These are phyloP conservation scores for Didymella keratinophila DNA, from an alignment of 2,329 filamentous ascomycete genomes.

Conservation along the genomic window DNA sequence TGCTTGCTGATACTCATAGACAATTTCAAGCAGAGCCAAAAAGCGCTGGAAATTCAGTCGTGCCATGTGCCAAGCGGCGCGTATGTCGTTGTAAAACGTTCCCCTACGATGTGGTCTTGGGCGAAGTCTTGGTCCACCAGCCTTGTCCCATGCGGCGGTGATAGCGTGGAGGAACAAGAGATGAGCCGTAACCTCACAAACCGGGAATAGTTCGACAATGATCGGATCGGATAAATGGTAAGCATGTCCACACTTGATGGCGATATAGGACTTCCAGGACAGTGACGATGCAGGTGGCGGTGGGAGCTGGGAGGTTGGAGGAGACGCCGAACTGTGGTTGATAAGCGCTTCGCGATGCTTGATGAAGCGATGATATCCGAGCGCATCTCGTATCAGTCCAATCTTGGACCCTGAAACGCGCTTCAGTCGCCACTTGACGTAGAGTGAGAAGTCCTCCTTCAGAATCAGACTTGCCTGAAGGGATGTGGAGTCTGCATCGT, in stretches of 20 bases:
- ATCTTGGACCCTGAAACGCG: neutral
- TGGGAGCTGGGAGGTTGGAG: neutral
- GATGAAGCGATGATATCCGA: conserved; percentile 5
- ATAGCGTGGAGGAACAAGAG: conserved; percentile 3
- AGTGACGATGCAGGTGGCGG: neutral
- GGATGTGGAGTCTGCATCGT: neutral
- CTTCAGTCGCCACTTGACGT: conserved; percentile 6
- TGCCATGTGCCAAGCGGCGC: neutral
- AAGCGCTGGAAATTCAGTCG: neutral
- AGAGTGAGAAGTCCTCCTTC: conserved; percentile 9
- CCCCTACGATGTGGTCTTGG: neutral
- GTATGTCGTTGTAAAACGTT: neutral
- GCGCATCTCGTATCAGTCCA: conserved; percentile 2
- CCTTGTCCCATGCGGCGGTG: conserved; percentile 3
- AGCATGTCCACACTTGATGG: neutral
- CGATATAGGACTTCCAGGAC: neutral
- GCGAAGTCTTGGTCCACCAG: conserved; percentile 5
- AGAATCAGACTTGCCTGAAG: neutral
- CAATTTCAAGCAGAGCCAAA: neutral
- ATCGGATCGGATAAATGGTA: neutral
- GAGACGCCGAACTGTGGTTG: neutral
- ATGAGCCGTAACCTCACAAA: conserved; percentile 7
- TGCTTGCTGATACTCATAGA: neutral
- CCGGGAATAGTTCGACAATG: neutral
- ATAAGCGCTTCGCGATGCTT: conserved; percentile 1